These are phyloP conservation scores for Bauhinia variegata DNA, from an alignment of 306 rosid genomes.

Conservation along the genomic window DNA sequence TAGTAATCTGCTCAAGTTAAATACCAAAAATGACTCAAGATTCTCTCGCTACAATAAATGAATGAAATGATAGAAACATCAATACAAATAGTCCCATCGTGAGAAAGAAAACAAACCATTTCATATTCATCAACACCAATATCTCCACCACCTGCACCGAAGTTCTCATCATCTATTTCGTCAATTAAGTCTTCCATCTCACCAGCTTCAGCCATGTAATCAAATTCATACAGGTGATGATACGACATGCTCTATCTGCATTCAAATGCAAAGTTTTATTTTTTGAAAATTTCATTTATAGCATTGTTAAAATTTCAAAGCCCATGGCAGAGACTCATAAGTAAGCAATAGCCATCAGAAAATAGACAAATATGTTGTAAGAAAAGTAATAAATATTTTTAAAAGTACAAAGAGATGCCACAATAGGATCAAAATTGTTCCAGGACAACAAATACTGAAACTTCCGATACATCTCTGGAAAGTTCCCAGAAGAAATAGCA, in stretches of 20 bases:
- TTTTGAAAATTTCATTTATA: neutral
- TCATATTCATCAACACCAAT: conserved; percentile 56
- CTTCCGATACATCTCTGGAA: neutral
- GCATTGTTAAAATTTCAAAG: no score
- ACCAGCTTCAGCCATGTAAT: conserved; percentile 57
- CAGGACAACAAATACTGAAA: neutral
- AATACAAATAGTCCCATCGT: neutral
- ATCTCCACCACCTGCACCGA: conserved; percentile 40
- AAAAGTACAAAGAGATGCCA: no score
- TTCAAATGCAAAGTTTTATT: conserved; percentile 5
- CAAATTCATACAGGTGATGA: conserved; percentile 48
- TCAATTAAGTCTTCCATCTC: conserved; percentile 52
- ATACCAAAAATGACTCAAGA: neutral
- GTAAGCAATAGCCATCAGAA: neutral
- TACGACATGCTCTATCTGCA: conserved; percentile 49
- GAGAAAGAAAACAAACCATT: conserved; percentile 44
- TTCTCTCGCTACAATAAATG: conserved; percentile 2
- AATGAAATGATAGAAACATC: neutral
- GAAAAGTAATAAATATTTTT: no score
- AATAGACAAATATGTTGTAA: no score
- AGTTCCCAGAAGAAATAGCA: neutral
- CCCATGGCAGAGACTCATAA: neutral
- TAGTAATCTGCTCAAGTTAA: conserved; percentile 53
- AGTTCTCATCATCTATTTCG: conserved; percentile 52
- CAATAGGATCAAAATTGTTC: neutral